These are phyloP conservation scores for Fragaria vesca DNA, from an alignment of 306 rosid species.

Conservation along the genomic window DNA sequence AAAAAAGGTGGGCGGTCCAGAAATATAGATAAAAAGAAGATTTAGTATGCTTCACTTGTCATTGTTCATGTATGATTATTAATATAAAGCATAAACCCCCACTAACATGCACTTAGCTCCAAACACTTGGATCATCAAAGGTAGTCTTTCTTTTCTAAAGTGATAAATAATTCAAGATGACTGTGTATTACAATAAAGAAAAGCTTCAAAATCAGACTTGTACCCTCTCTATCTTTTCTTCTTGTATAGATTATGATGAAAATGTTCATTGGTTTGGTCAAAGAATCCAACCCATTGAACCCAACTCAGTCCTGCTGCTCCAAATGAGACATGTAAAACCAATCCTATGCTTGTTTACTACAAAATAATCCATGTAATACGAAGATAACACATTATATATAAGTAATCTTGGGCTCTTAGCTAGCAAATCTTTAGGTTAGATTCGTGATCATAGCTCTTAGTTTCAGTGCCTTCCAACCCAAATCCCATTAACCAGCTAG, in stretches of 20 bases:
- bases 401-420: not conserved
- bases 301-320: not conserved
- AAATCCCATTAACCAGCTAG: not conserved
- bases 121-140: not conserved
- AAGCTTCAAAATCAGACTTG: not conserved
- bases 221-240: not conserved
- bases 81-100: not conserved
- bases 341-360: not conserved
- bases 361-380: not conserved
- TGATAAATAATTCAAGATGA: not conserved
- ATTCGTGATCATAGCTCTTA: not conserved
- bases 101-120: not conserved
- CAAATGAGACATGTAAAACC: not conserved
- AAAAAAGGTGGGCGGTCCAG: not conserved
- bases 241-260: not conserved
- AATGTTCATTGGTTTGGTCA: not conserved
- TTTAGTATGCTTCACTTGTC: not conserved
- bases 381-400: not conserved
- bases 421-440: not conserved
- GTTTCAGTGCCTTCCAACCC: constrained; percentile 3
- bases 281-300: not conserved
- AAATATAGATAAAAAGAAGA: not conserved
- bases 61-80: not conserved
- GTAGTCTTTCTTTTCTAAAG: not conserved
- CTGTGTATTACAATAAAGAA: not conserved